These are phyloP conservation scores for Escallonia herrerae DNA, from an alignment of 129 eudicot species.

Conservation along the genomic window DNA sequence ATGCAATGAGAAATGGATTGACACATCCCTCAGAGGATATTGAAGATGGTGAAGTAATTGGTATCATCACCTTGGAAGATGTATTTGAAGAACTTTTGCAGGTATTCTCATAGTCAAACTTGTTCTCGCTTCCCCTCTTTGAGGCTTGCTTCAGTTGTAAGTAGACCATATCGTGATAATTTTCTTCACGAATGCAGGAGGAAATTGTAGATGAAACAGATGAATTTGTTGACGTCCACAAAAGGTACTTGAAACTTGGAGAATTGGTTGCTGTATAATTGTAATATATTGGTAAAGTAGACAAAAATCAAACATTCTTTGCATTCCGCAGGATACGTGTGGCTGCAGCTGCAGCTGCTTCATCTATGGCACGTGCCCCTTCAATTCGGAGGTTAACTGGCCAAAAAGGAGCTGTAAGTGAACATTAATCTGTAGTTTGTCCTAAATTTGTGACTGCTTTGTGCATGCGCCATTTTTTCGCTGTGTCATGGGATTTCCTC, in stretches of 20 bases:
- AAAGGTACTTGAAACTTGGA: conserved; percentile 37
- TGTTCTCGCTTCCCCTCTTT: neutral
- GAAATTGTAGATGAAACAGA: conserved; percentile 98
- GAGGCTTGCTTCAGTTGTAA: neutral
- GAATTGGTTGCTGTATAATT: neutral
- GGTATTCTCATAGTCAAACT: conserved; percentile 22
- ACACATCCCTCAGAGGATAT: conserved; percentile 45
- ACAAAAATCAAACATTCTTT: neutral
- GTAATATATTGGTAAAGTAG: neutral
- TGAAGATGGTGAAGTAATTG: conserved; percentile 90
- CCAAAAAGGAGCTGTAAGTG: conserved; percentile 55
- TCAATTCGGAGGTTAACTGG: conserved; percentile 64
- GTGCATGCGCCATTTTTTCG: neutral
- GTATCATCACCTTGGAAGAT: conserved; percentile 94
- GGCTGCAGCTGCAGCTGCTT: conserved; percentile 96
- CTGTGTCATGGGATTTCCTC: neutral
- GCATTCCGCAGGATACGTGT: conserved; percentile 75
- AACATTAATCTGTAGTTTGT: neutral
- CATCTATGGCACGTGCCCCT: conserved; percentile 94
- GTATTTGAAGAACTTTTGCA: conserved; percentile 98
- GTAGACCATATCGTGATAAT: neutral
- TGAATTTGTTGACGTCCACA: conserved; percentile 95
- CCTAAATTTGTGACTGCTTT: neutral
- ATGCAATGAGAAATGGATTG: conserved; percentile 23
- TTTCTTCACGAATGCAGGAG: conserved; percentile 50